Base-by-base conservation (phyloP, 345 rosid species). In the Murraya paniculata region DNA sequence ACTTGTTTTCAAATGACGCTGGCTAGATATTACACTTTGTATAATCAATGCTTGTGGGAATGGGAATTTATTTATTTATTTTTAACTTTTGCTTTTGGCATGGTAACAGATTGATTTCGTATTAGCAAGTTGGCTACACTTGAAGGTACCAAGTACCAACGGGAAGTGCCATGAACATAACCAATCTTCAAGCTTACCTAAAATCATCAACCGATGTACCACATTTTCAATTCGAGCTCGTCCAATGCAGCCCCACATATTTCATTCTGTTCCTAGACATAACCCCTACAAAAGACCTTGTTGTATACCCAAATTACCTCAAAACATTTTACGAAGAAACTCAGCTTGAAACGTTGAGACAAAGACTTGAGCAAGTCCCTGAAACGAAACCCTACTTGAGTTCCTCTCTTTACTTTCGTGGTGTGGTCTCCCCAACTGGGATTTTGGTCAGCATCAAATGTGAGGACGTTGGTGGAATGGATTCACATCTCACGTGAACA, bases 401-500 rank as follows among this genome's bases (percentile, higher is more conserved):
- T 1, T 81, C 83, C 2, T 81, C 83, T 64, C 80, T 81, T n/a
- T 76, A 76, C 80, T 77, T 81, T 14, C 83, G 80, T 8, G 6
- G 30, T 5, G 78, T 80, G 9, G 41, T 75, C 13, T 80, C 82
- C 9, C 79, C 79, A 36, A 80, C 79, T 0, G 75, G 78, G 64
- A 80, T 80, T 36, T 18, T 80, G 70, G 71, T 74, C 13, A 28
- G 82, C 56, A 80, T 75, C 45, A 72, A 64, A n/a, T 78, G 76
- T 22, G 71, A 66, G 35, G 68, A 68, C 56, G 73, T 28, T 6
- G 73, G 30, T 9, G 78, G 70, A 18, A 9, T 45, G 1, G 70
- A n/a, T n/a, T n/a, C n/a, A n/a, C n/a, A n/a, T n/a, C n/a, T n/a
- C n/a, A n/a, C 10, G 70, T 19, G 74, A 75, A 2, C 9, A 36